Evolutionary conservation across 176 grass and related monocot genomes (phyloP), one percentile per base, ranked within the genome.

Genomic region (Triticum monococcum): DNA sequence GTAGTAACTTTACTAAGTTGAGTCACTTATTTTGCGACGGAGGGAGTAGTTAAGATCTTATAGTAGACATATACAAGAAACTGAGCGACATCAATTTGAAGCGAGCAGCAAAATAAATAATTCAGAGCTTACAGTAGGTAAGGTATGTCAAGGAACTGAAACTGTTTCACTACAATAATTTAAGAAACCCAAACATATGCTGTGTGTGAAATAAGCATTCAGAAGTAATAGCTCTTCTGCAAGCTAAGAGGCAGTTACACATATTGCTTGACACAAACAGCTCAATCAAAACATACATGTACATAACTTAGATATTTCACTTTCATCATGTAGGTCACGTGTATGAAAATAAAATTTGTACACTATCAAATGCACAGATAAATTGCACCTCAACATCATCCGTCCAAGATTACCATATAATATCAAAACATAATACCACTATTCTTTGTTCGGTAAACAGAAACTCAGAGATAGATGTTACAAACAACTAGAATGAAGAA

Each of bases 261-360:
- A 59, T 76, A 81, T 14, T 85, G 25, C 36, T 81, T 26, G 33
- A 60, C 18, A 89, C 68, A 85, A 86, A 78, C 12, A 77, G 28
- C 70, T 62, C 45, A 50, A 62, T 24, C 16, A 61, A 83, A 50
- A 84, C 20, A 60, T 24, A 18, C 2, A n/a, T 61, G 48, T 77
- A 68, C 30, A 11, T 31, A 60, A 83, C 71, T 46, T 46, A 7
- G 38, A 73, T 68, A 8, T 40, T 88, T 63, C 80, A 68, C 26
- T 54, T 88, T 71, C 64, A 69, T n/a, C 32, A 40, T 30, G 64
- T 14, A 40, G 56, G 77, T n/a, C 18, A 57, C 5, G 0, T 40
- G 33, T 38, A 2, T 31, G 4, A 35, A 61, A 78, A 14, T 25
- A 40, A 12, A 37, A 62, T 62, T 79, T 63, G 35, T 79, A 40